Conservation (phyloP, 2,329 filamentous ascomycete species). For the Aspergillus calidoustus region DNA sequence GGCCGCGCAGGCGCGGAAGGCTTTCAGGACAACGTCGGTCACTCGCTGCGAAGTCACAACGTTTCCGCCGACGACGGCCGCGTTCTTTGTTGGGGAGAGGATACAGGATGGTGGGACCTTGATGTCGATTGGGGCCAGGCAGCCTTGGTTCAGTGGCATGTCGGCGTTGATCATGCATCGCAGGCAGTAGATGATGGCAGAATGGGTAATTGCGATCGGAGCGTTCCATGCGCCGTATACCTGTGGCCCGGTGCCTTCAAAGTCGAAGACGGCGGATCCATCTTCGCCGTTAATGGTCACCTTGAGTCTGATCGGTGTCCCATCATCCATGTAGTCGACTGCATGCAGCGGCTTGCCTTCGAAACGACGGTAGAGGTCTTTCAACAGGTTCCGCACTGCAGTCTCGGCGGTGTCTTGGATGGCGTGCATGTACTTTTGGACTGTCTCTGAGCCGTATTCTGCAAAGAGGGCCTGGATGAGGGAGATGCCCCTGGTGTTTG, state of each 20-base stretch:
- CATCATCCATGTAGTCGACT: conserved; percentile 85
- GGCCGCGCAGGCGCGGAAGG: conserved; percentile 78
- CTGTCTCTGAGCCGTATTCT: conserved; percentile 76
- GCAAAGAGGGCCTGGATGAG: conserved; percentile 75
- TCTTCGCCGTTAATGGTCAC: conserved; percentile 75
- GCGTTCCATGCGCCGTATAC: conserved; percentile 82
- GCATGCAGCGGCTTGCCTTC: conserved; percentile 73
- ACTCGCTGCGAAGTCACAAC: conserved; percentile 79
- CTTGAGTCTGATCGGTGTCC: conserved; percentile 74
- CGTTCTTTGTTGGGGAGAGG: conserved; percentile 74
- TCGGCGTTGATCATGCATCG: conserved; percentile 79
- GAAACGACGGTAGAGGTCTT: conserved; percentile 70
- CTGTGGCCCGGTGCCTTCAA: conserved; percentile 77
- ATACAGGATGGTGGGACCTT: conserved; percentile 71
- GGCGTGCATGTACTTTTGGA: conserved; percentile 81
- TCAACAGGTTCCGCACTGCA: conserved; percentile 74
- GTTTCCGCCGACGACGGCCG: conserved; percentile 83
- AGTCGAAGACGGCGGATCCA: conserved; percentile 78
- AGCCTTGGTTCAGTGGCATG: conserved; percentile 86
- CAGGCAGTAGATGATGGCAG: conserved; percentile 84
- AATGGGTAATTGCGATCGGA: conserved; percentile 79
- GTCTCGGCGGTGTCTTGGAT: conserved; percentile 82
- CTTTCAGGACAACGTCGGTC: conserved; percentile 80
- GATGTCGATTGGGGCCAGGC: conserved; percentile 75
- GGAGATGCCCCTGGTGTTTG: conserved; percentile 83